Percentiles rank a stretch among this genome's conserved stretches.
phyloP scores from a whole-genome alignment of 2,329 filamentous ascomycete species.

The Sphaerulina vaccinii region DNA sequence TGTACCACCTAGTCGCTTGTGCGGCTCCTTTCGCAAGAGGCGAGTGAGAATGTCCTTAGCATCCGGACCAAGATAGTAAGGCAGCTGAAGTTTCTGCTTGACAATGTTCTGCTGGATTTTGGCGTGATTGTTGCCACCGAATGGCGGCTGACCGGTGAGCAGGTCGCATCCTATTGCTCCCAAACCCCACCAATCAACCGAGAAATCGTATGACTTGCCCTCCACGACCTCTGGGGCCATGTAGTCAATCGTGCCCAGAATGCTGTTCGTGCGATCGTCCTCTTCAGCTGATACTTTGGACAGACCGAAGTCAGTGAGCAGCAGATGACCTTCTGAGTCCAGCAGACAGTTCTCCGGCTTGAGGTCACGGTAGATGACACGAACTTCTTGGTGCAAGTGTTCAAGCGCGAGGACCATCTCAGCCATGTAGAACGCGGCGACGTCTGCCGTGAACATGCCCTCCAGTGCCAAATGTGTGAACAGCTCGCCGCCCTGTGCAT shows the following conservation, averaged over 20 bases:
- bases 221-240: slow-evolving; percentile 96
- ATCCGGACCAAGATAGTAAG: slow-evolving; percentile 87
- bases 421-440: slow-evolving; percentile 95
- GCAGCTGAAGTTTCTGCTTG: slow-evolving; percentile 83
- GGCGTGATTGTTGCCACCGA: slow-evolving; percentile 83
- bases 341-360: slow-evolving; percentile 98
- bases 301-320: slow-evolving; percentile 94
- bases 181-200: slow-evolving; percentile 98
- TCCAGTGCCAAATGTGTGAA: slow-evolving; percentile 94
- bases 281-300: slow-evolving; percentile 84
- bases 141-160: slow-evolving; percentile 88
- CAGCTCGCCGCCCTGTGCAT: slow-evolving; percentile 92
- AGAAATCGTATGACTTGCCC: slow-evolving; percentile 85
- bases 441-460: slow-evolving; percentile 89
- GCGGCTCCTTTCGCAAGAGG: slow-evolving; percentile 85
- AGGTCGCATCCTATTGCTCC: slow-evolving; percentile 90
- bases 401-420: slow-evolving; percentile 94
- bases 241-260: slow-evolving; percentile 94
- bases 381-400: slow-evolving; percentile 86
- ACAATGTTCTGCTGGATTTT: slow-evolving; percentile 97
- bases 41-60: slow-evolving; percentile 91
- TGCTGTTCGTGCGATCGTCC: slow-evolving; percentile 71
- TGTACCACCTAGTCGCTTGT: slow-evolving; percentile 80
- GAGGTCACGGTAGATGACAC: slow-evolving; percentile 92
- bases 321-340: slow-evolving; percentile 84